Evolutionary conservation across 1,284 basidiomycete genomes (phyloP).

Genomic region (Pholiota adiposa): DNA sequence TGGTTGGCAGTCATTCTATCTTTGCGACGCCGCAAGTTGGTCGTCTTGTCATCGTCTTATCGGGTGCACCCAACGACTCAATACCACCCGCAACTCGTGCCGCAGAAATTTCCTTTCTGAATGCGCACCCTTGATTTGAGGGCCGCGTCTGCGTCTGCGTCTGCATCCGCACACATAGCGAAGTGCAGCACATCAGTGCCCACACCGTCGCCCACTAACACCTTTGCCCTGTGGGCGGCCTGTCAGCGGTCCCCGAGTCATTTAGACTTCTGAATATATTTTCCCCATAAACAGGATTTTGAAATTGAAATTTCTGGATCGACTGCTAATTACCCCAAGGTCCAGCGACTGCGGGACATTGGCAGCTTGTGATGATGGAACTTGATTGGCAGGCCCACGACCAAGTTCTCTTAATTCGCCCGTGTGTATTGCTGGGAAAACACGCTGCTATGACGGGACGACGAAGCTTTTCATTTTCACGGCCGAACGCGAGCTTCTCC

Average conservation of each 20-base stretch:
- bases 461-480: constrained; percentile 3
- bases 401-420: not conserved
- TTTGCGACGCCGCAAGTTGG: not conserved
- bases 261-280: not conserved
- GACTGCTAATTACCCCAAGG: not conserved
- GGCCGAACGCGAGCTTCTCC: not conserved
- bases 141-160: not conserved
- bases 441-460: not conserved
- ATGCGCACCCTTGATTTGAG: not conserved
- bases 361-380: constrained; percentile 6
- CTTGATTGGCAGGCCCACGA: not conserved
- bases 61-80: not conserved
- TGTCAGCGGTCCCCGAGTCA: not conserved
- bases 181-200: not conserved
- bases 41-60: not conserved
- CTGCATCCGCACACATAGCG: not conserved
- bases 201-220: not conserved
- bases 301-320: not conserved
- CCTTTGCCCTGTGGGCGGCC: not conserved
- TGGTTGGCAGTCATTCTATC: not conserved
- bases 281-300: not conserved
- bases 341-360: not conserved
- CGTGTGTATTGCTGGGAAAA: not conserved
- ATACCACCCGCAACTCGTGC: not conserved
- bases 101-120: not conserved